phyloP scores from a whole-genome alignment of 306 rosid genomes.

The Lathyrus tuberosus region DNA sequence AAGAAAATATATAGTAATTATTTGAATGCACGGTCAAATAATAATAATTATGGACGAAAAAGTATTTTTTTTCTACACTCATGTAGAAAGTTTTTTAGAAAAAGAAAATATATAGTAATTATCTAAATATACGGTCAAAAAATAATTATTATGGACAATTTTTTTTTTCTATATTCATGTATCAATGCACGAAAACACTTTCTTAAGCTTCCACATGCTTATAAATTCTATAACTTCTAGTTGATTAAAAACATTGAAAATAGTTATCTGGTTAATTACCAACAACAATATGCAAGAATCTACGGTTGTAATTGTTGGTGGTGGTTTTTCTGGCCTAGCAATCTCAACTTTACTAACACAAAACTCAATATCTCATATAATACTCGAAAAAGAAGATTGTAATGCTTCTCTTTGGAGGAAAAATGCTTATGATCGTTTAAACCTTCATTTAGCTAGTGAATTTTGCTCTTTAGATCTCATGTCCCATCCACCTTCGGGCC shows the following conservation, averaged over 20 bases:
- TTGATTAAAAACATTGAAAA: not conserved
- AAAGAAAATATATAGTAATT: not conserved
- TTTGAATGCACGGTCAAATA: too few species aligned
- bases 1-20: too few species aligned
- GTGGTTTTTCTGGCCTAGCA: slow-evolving; percentile 58
- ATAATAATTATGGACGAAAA: too few species aligned
- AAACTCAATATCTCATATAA: slow-evolving; percentile 39
- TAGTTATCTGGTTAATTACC: not conserved
- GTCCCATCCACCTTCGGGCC: slow-evolving; percentile 32
- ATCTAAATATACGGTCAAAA: not conserved
- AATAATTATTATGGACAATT: not conserved
- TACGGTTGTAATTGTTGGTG: slow-evolving; percentile 45
- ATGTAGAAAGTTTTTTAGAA: not conserved
- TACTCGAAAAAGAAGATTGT: slow-evolving; percentile 50
- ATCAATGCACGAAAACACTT: not conserved
- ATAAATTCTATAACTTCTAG: not conserved
- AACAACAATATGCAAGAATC: slow-evolving; percentile 29
- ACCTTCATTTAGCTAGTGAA: slow-evolving; percentile 52
- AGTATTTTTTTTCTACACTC: too few species aligned
- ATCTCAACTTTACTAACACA: slow-evolving; percentile 44
- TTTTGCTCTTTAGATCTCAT: slow-evolving; percentile 43
- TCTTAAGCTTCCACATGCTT: not conserved
- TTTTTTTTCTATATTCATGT: not conserved
- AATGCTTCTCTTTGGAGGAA: slow-evolving; percentile 59
- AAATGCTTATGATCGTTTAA: slow-evolving; percentile 46